A percentile compares a stretch with the other conserved stretches of the same genome.
Evolutionary conservation across 495 filamentous ascomycete genomes (phyloP).

Genomic region (Tuber umbilicatum): DNA sequence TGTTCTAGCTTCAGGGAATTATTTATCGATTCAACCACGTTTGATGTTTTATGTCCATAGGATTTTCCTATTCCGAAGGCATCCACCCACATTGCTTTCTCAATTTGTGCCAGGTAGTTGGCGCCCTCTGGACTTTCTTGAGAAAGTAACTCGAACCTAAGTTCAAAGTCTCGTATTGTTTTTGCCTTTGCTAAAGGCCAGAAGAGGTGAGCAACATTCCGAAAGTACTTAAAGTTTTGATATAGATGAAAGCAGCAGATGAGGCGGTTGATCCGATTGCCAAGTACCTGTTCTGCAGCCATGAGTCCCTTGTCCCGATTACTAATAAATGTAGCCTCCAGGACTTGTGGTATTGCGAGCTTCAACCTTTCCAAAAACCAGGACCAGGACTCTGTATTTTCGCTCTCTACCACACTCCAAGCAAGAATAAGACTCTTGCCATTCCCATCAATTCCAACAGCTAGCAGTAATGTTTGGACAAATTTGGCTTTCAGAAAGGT

Average conservation of each 20-base stretch:
- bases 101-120: background rate
- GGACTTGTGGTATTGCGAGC: slow-evolving; percentile 2
- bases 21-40: slow-evolving; percentile 15
- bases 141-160: background rate
- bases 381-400: slow-evolving; percentile 14
- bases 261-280: background rate
- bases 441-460: slow-evolving; percentile 21
- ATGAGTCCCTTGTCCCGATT: slow-evolving; percentile 4
- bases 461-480: slow-evolving; percentile 13
- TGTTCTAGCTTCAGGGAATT: background rate
- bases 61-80: background rate
- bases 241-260: slow-evolving; percentile 10
- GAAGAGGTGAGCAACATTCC: background rate
- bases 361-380: slow-evolving; percentile 13
- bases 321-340: background rate
- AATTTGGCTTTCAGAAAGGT: slow-evolving; percentile 21
- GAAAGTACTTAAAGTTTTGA: background rate
- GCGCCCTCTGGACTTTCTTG: background rate
- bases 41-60: slow-evolving; percentile 12
- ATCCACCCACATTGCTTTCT: slow-evolving; percentile 4
- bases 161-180: background rate
- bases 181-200: slow-evolving; percentile 6
- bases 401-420: slow-evolving; percentile 18
- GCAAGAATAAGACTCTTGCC: slow-evolving; percentile 8
- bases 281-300: slow-evolving; percentile 1